phyloP scores from a whole-genome alignment of 495 filamentous ascomycete genomes.

The Daldinia concentrica region DNA sequence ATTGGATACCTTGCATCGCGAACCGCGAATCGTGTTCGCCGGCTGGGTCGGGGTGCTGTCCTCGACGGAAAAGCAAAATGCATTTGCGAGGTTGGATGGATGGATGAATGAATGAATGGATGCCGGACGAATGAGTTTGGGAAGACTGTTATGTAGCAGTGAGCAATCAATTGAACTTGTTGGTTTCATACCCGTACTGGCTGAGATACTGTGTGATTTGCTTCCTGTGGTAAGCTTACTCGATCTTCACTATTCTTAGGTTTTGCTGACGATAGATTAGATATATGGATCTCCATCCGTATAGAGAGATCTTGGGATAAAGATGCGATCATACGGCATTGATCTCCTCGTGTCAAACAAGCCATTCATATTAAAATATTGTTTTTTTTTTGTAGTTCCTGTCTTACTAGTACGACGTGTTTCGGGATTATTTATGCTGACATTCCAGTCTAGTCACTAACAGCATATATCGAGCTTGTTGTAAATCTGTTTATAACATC shows the following conservation, averaged over 20 bases:
- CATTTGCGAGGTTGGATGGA: constrained; percentile 11
- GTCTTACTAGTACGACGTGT: background rate
- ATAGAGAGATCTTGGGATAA: background rate
- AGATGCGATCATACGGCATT: background rate
- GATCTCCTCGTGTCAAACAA: background rate
- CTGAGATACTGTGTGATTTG: background rate
- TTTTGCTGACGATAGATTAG: constrained; percentile 4
- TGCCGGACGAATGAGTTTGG: constrained; percentile 7
- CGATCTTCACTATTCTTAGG: background rate
- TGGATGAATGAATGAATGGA: constrained; percentile 25
- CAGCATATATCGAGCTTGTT: background rate
- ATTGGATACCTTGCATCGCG: constrained; percentile 27
- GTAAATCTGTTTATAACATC: background rate
- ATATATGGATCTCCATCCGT: background rate
- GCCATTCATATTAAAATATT: background rate
- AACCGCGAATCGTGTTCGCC: constrained; percentile 32
- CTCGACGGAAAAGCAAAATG: constrained; percentile 18
- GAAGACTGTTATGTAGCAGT: constrained; percentile 32
- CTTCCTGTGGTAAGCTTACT: constrained; percentile 9
- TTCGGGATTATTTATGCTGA: background rate
- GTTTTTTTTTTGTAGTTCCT: background rate
- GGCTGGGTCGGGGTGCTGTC: constrained; percentile 24
- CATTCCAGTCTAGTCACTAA: background rate
- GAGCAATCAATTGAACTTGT: constrained; percentile 34
- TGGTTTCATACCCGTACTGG: constrained; percentile 5